Percentiles rank a stretch among this genome's conserved stretches.
phyloP scores from a whole-genome alignment of 495 filamentous ascomycete genomes.

The Choiromyces venosus region DNA sequence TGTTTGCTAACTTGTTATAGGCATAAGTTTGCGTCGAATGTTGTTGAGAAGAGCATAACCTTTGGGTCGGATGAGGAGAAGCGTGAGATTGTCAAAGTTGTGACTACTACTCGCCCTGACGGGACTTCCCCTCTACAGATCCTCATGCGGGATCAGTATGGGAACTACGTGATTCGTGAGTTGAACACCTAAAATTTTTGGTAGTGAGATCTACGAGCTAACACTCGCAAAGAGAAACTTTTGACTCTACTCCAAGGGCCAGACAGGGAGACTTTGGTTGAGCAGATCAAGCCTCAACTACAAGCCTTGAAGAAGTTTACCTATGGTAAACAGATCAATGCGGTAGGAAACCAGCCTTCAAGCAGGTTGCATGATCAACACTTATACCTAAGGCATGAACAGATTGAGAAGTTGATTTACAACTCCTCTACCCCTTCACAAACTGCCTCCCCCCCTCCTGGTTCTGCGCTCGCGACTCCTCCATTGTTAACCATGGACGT shows the following conservation, averaged over 20 bases:
- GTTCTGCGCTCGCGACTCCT: slow-evolving; percentile 46
- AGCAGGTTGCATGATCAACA: slow-evolving; percentile 1
- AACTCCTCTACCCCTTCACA: slow-evolving; percentile 41
- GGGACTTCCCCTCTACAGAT: slow-evolving; percentile 63
- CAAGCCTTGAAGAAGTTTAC: slow-evolving; percentile 64
- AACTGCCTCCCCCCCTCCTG: slow-evolving; percentile 42
- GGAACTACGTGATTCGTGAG: slow-evolving; percentile 97
- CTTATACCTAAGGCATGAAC: slow-evolving; percentile 17
- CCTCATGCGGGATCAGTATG: slow-evolving; percentile 86
- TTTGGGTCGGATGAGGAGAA: slow-evolving; percentile 65
- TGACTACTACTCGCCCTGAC: slow-evolving; percentile 57
- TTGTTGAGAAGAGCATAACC: slow-evolving; percentile 90
- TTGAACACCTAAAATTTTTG: slow-evolving; percentile 26
- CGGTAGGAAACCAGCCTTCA: slow-evolving; percentile 31
- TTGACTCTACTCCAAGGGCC: slow-evolving; percentile 60
- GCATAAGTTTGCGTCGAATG: slow-evolving; percentile 96
- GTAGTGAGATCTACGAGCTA: slow-evolving; percentile 36
- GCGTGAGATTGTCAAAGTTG: slow-evolving; percentile 60
- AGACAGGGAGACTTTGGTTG: slow-evolving; percentile 62
- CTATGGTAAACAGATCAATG: slow-evolving; percentile 70
- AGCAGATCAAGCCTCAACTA: slow-evolving; percentile 69
- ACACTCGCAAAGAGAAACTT: slow-evolving; percentile 63
- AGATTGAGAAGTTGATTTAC: slow-evolving; percentile 44
- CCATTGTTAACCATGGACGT: slow-evolving; percentile 47
- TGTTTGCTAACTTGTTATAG: slow-evolving; percentile 8